Evolutionary conservation across 2,329 filamentous ascomycete species (phyloP).

Genomic region (Xylariaceae sp.): DNA sequence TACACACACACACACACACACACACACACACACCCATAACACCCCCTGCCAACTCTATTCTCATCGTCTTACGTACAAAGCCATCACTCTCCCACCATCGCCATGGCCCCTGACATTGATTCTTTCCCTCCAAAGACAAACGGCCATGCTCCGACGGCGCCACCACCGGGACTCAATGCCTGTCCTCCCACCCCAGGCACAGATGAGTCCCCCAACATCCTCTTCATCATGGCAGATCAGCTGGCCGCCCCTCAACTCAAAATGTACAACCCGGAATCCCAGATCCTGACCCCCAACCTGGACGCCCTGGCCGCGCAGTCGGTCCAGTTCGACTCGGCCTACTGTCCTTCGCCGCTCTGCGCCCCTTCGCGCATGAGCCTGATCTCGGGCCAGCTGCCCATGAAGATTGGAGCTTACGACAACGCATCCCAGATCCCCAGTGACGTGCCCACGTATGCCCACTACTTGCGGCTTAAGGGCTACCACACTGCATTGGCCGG

Average conservation of each 20-base stretch:
- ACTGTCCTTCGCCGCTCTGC: constrained; percentile 90
- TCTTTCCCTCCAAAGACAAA: constrained; percentile 50
- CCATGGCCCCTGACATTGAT: constrained; percentile 70
- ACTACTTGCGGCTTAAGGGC: constrained; percentile 78
- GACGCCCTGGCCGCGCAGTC: constrained; percentile 76
- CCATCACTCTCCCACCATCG: not conserved
- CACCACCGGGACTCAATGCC: constrained; percentile 9
- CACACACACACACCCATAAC: too few species aligned
- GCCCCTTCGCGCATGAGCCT: constrained; percentile 91
- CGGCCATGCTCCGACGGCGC: constrained; percentile 20
- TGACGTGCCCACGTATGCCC: constrained; percentile 85
- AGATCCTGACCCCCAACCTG: constrained; percentile 89
- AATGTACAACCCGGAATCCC: constrained; percentile 84
- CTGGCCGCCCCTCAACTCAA: constrained; percentile 85
- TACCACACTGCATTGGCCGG: constrained; percentile 90
- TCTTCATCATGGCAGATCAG: constrained; percentile 97
- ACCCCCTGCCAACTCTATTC: not conserved
- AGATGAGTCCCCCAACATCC: constrained; percentile 64
- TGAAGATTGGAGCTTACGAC: constrained; percentile 88
- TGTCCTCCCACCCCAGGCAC: not conserved
- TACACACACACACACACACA: too few species aligned
- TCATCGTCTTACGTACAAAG: not conserved
- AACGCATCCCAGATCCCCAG: constrained; percentile 82
- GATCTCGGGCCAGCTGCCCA: constrained; percentile 87
- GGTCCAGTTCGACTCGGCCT: constrained; percentile 89